Percentiles rank a stretch among this genome's conserved stretches.
Evolutionary conservation across 495 filamentous ascomycete species (phyloP).

Genomic region (Darksidea phi): DNA sequence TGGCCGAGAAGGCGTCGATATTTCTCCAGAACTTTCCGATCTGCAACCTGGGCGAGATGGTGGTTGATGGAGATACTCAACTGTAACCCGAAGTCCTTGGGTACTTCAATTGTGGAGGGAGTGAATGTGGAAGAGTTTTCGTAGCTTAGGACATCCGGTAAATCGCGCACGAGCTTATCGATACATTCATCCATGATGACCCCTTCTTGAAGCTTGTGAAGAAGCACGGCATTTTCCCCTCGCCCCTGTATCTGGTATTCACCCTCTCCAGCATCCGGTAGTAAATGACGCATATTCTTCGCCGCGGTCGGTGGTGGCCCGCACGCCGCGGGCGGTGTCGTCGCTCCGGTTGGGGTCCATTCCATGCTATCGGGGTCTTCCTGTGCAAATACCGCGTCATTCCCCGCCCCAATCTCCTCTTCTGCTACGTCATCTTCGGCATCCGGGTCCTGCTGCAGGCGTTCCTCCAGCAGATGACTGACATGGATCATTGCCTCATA

Average conservation of each 20-base stretch:
- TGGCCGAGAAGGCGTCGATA: constrained; percentile 32
- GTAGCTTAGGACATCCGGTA: constrained; percentile 33
- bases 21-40: constrained; percentile 35
- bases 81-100: constrained; percentile 37
- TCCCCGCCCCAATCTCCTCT: background rate
- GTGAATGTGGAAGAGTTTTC: constrained; percentile 31
- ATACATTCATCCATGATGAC: constrained; percentile 34
- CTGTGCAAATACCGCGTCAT: background rate
- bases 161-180: constrained; percentile 31
- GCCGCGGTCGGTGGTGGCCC: constrained; percentile 15
- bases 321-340: constrained; percentile 19
- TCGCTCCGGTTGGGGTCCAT: constrained; percentile 29
- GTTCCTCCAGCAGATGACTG: constrained; percentile 26
- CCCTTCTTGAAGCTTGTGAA: constrained; percentile 30
- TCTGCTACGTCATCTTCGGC: background rate
- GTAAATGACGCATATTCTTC: constrained; percentile 11
- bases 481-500: constrained; percentile 35
- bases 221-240: constrained; percentile 17
- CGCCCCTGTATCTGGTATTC: constrained; percentile 3
- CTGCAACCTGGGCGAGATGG: constrained; percentile 33
- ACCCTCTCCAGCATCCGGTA: constrained; percentile 16
- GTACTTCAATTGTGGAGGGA: constrained; percentile 35
- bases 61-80: constrained; percentile 37
- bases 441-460: constrained; percentile 9
- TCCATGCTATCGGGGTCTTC: constrained; percentile 37